Conservation (phyloP, 768 basidiomycete species). For the Pleurotus platypus region DNA sequence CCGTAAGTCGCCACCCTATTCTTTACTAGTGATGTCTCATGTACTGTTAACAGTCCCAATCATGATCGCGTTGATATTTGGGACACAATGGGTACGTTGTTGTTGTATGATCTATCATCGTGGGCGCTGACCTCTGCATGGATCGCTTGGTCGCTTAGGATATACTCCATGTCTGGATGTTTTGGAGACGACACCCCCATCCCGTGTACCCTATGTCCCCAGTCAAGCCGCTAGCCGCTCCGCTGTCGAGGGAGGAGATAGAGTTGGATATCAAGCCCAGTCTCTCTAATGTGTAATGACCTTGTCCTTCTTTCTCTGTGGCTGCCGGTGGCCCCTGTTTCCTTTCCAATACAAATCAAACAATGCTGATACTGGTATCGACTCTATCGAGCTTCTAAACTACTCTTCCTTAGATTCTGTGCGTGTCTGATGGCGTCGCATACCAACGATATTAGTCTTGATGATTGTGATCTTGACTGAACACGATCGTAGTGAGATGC, state of each 20-base stretch:
- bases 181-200: slow-evolving; percentile 6
- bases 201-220: neutral
- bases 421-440: too few relatives aligned
- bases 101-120: neutral
- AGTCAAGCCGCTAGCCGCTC: too few relatives aligned
- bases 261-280: neutral
- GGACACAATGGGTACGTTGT: slow-evolving; percentile 16
- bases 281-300: too few relatives aligned
- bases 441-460: too few relatives aligned
- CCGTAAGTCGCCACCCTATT: neutral
- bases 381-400: too few relatives aligned
- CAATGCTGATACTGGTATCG: too few relatives aligned
- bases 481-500: too few relatives aligned
- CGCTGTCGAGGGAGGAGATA: neutral
- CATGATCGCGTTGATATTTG: slow-evolving; percentile 15
- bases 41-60: slow-evolving; percentile 12
- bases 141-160: slow-evolving; percentile 2
- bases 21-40: neutral
- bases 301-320: too few relatives aligned
- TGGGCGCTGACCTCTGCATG: neutral
- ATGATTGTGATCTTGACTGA: too few relatives aligned
- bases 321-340: too few relatives aligned
- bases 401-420: too few relatives aligned
- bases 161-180: slow-evolving; percentile 11
- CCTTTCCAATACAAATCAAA: too few relatives aligned